Base-by-base conservation (phyloP, 2,329 filamentous ascomycete species). In the Botryotinia convoluta region DNA sequence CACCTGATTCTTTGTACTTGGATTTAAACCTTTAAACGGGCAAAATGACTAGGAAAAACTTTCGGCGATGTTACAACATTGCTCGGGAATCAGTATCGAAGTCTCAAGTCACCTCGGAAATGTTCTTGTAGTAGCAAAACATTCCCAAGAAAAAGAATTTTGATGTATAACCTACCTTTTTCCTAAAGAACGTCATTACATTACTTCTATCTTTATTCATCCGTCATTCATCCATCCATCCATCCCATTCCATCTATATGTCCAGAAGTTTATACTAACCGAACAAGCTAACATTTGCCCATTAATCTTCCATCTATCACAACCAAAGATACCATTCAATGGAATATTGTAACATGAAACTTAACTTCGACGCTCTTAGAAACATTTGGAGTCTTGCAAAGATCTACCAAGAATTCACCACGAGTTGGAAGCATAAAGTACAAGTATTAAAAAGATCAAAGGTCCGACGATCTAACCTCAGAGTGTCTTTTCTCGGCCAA, bases 401-500 rank as follows among this genome's bases (percentile, higher is more conserved):
- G 1, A 9, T 9, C 3, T 12, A 32, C 14, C 12, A 32, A 57
- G 14, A 57, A 29, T 8, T 5, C 51, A 18, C 20, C 9, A 26
- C 16, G 18, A 42, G 2, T 14, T 8, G 6, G 6, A 65, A 18
- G 51, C 3, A 69, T 20, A 26, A 12, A 1, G 10, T 51, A 20
- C 2, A 54, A 20, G 26, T n/a, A 20, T 45, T 14, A 6, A n/a
- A 7, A 35, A 20, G 68, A 72, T 72, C 63, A 72, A 39, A 72
- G 22, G 12, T 69, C 63, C 3, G 63, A 68, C 4, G 71, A 44
- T 48, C 71, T 61, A 16, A 60, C 10, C 39, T 44, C 71, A 22
- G 71, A 72, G 51, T 37, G 45, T 63, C 71, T 73, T 12, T 73
- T 73, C 44, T 73, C 71, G 7, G 64, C 65, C 32, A 69, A 61